phyloP scores from a whole-genome alignment of 257 asterid species.

The Gentiana dahurica region DNA sequence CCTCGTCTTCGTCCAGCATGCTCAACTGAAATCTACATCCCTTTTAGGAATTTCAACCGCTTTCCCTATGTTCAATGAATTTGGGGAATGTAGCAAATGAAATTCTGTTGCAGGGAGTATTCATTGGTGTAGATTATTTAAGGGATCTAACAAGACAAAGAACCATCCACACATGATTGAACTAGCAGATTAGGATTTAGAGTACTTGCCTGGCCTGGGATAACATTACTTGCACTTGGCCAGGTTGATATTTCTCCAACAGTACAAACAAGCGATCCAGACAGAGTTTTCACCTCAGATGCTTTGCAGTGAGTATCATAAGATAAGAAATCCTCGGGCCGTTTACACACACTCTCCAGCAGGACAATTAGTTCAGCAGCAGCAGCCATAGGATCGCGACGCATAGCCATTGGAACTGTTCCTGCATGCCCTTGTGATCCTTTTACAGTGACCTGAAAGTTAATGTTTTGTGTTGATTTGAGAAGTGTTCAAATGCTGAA shows the following conservation, averaged over 20 bases:
- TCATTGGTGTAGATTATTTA: too few relatives aligned
- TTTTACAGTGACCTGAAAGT: constrained; percentile 67
- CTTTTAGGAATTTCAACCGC: too few relatives aligned
- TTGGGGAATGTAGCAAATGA: too few relatives aligned
- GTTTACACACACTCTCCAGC: constrained; percentile 79
- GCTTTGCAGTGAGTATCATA: constrained; percentile 61
- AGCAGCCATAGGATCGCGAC: constrained; percentile 94
- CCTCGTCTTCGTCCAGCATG: too few relatives aligned
- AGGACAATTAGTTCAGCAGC: constrained; percentile 83
- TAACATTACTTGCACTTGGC: constrained; percentile 98
- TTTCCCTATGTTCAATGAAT: too few relatives aligned
- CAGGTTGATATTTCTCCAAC: constrained; percentile 97
- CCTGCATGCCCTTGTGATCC: constrained; percentile 99
- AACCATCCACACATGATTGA: background rate
- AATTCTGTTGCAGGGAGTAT: too few relatives aligned
- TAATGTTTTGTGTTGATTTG: background rate
- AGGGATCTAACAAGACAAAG: background rate
- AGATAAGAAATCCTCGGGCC: constrained; percentile 66
- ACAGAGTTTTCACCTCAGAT: constrained; percentile 56
- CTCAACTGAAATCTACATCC: too few relatives aligned
- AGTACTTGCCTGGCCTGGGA: constrained; percentile 95
- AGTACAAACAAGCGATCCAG: constrained; percentile 92
- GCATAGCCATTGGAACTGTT: constrained; percentile 95
- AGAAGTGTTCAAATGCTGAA: background rate
- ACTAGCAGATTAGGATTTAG: background rate